These are phyloP conservation scores for Cladosporium sp. DNA, from an alignment of 2,329 filamentous ascomycete species.

Conservation along the genomic window DNA sequence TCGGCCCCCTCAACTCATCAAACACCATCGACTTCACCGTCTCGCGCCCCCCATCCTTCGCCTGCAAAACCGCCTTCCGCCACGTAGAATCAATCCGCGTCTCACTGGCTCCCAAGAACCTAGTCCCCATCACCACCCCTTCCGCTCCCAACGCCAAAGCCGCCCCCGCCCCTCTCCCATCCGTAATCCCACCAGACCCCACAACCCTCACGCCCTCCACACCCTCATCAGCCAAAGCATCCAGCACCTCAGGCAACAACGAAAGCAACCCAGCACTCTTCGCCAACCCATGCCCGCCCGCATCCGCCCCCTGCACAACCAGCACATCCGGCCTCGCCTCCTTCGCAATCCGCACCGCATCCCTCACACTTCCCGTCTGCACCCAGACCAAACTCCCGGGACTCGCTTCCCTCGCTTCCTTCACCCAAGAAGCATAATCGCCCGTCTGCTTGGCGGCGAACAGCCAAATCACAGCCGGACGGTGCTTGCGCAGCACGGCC, in stretches of 20 bases:
- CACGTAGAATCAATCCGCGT: conserved; percentile 45
- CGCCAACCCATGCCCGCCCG: conserved; percentile 58
- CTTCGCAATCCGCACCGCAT: conserved; percentile 46
- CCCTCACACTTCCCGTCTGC: conserved; percentile 56
- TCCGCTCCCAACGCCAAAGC: conserved; percentile 49
- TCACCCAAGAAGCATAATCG: conserved; percentile 31
- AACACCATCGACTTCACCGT: conserved; percentile 49
- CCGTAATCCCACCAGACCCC: conserved; percentile 57
- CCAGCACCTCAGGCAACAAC: conserved; percentile 54
- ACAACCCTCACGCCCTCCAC: conserved; percentile 35
- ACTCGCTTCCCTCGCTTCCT: conserved; percentile 29
- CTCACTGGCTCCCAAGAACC: conserved; percentile 53
- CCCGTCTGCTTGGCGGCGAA: conserved; percentile 54
- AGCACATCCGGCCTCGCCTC: conserved; percentile 50
- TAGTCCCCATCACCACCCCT: conserved; percentile 58
- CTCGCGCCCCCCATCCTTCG: conserved; percentile 47
- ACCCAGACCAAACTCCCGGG: conserved; percentile 49
- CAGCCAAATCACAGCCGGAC: conserved; percentile 60
- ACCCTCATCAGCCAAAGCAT: conserved; percentile 27
- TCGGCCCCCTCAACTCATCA: conserved; percentile 51
- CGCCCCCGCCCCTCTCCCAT: conserved; percentile 52
- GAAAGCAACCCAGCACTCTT: conserved; percentile 51
- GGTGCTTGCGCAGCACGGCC: conserved; percentile 44
- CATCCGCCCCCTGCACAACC: conserved; percentile 60
- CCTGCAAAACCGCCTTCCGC: conserved; percentile 40